These are phyloP conservation scores for Acrocalymma vagum DNA, from an alignment of 2,329 filamentous ascomycete species.

Conservation along the genomic window DNA sequence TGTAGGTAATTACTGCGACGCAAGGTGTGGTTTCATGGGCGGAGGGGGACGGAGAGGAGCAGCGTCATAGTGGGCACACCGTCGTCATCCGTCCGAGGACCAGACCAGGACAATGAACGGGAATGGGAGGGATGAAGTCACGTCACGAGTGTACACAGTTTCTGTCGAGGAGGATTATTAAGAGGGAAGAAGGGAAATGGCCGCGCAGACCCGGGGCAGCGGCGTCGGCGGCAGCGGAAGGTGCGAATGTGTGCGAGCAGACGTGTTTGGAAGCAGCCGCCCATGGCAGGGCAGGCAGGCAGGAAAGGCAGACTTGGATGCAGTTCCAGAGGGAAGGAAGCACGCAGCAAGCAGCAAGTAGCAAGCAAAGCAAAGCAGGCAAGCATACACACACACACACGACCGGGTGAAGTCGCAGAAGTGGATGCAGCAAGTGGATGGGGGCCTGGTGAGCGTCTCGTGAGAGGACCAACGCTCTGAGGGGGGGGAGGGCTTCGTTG, in stretches of 20 bases:
- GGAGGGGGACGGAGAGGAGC: conserved; percentile 1
- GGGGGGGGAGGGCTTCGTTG: too few relatives aligned
- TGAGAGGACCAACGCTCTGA: too few relatives aligned
- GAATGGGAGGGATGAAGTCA: too few relatives aligned
- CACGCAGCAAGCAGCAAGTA: conserved; percentile 12
- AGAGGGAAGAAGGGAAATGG: not conserved
- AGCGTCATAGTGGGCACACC: conserved; percentile 24
- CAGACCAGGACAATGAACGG: too few relatives aligned
- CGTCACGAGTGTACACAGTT: too few relatives aligned
- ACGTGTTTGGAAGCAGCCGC: not conserved
- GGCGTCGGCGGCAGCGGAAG: conserved; percentile 7
- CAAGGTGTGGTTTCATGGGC: conserved; percentile 36
- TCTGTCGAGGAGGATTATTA: too few relatives aligned
- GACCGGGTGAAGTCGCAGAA: too few relatives aligned
- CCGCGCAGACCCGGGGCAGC: conserved; percentile 9
- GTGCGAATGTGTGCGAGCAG: conserved; percentile 1
- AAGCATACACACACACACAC: too few relatives aligned
- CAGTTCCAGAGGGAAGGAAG: conserved; percentile 7
- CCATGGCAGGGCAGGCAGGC: not conserved
- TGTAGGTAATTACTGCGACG: conserved; percentile 21
- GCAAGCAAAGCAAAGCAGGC: too few relatives aligned
- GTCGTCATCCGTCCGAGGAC: conserved; percentile 15
- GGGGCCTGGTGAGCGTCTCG: too few relatives aligned
- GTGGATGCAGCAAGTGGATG: too few relatives aligned
- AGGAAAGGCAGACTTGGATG: too few relatives aligned